phyloP scores from a whole-genome alignment of 2,329 filamentous ascomycete genomes.

The Aspergillus pseudoterreus region DNA sequence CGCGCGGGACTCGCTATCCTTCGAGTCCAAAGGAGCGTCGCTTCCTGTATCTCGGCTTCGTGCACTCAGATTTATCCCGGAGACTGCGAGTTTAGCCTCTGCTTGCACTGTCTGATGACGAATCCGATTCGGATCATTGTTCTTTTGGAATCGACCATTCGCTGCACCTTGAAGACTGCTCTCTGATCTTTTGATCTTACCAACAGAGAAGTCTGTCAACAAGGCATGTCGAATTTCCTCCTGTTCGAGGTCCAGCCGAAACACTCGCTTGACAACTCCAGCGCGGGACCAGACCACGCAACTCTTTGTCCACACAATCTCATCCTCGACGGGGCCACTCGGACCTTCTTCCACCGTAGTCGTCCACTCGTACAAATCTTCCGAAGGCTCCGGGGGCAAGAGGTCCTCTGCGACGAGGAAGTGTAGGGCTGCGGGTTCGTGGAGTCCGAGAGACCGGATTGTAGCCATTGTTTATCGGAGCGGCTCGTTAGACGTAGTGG shows the following conservation, averaged over 20 bases:
- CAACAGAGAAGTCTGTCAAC: conserved; percentile 71
- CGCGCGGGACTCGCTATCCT: conserved; percentile 51
- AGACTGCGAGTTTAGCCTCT: conserved; percentile 19
- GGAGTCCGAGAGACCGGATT: conserved; percentile 84
- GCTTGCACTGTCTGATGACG: conserved; percentile 15
- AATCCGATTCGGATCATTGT: conserved; percentile 6
- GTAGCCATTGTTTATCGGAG: conserved; percentile 76
- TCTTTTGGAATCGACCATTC: neutral
- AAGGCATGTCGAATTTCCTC: conserved; percentile 83
- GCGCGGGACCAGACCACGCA: conserved; percentile 88
- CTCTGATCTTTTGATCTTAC: conserved; percentile 20
- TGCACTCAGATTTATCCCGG: conserved; percentile 23
- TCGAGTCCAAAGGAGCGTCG: conserved; percentile 15
- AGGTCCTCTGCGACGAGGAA: conserved; percentile 80
- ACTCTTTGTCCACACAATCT: conserved; percentile 70
- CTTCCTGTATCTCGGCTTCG: conserved; percentile 22
- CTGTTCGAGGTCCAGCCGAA: conserved; percentile 80
- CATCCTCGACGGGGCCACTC: conserved; percentile 61
- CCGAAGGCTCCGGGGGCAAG: conserved; percentile 63
- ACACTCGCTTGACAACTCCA: conserved; percentile 77
- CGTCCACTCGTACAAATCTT: conserved; percentile 70
- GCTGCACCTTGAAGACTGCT: conserved; percentile 6
- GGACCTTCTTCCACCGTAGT: conserved; percentile 49
- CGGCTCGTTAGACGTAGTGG: conserved; percentile 18
- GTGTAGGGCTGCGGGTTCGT: conserved; percentile 77